A percentile compares a stretch with the other conserved stretches of the same genome.
Conservation (phyloP, 1,284 basidiomycete genomes). For the Pholiota adiposa region DNA sequence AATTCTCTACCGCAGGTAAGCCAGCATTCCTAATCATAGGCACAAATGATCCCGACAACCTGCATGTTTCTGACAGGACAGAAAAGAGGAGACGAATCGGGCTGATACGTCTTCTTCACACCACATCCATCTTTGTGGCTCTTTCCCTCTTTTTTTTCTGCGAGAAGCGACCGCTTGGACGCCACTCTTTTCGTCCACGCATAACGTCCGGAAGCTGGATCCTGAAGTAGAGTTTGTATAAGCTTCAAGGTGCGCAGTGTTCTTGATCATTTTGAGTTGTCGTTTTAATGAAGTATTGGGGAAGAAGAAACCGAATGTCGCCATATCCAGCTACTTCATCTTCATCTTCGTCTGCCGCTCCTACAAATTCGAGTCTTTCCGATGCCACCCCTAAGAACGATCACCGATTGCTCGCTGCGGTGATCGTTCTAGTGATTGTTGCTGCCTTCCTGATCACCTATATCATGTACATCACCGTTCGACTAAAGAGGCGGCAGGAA, state of each 20-base stretch:
- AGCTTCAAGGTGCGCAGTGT: not conserved
- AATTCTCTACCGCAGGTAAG: constrained; percentile 1
- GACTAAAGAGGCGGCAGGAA: constrained; percentile 29
- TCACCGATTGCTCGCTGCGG: constrained; percentile 25
- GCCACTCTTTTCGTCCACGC: constrained; percentile 35
- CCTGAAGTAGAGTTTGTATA: not conserved
- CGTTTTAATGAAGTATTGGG: not conserved
- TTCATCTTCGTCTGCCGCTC: constrained; percentile 41
- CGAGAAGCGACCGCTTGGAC: constrained; percentile 21
- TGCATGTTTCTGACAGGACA: constrained; percentile 10
- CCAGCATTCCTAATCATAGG: constrained; percentile 6
- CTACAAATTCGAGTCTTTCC: not conserved
- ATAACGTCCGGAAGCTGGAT: not conserved
- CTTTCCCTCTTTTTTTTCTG: not conserved
- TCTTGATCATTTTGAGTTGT: not conserved
- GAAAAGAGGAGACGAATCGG: constrained; percentile 4
- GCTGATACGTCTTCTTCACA: constrained; percentile 7
- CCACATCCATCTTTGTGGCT: constrained; percentile 7
- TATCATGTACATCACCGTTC: constrained; percentile 28
- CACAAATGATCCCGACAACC: constrained; percentile 12
- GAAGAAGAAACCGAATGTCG: constrained; percentile 3
- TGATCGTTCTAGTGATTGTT: constrained; percentile 27
- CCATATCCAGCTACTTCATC: constrained; percentile 2
- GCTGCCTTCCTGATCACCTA: constrained; percentile 27
- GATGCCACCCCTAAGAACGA: constrained; percentile 24